Evolutionary conservation across 305 asterid species (phyloP), one percentile per base, ranked within the genome.

Genomic region (Plantago rigida): DNA sequence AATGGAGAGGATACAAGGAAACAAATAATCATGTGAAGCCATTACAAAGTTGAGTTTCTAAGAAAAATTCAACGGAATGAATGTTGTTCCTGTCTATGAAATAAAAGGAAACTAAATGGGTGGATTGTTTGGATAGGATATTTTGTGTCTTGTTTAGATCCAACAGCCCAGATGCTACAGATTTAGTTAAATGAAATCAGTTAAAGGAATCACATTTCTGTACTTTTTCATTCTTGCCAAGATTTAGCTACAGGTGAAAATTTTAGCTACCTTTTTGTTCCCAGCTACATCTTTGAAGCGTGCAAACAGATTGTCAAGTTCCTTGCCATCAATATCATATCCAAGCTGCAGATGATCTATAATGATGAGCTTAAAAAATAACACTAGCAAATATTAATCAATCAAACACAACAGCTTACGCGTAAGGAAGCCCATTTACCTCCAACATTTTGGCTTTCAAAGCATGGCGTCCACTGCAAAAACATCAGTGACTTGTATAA

Each of bases 211-310:
- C 6, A 22, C 36, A 2, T 22, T 19, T 17, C 13, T 57, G 14
- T 22, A 26, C 56, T 42, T 24, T 29, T 4, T 9, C 44, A 22
- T 10, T 50, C 62, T 48, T 36, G 52, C 56, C 13, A 59, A 26
- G 47, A 51, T 64, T 22, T 2, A 22, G 26, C 26, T 22, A 22
- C 64, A 57, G 51, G 53, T 7, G 54, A 28, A 48, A 53, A 22
- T 39, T 56, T 19, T 62, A 13, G 2, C 58, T 72, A 91, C 96
- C 96, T 91, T 91, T 79, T 91, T 91, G 73, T 77, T 87, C 76
- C 87, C 96, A n/a, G 98, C 98, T 15, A 87, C 89, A 69, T 79
- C 76, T 81, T 91, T 91, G 79, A 84, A 91, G 56, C 95, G 96
- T 76, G 84, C 53, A 70, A 91, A 91, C 48, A 91, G 94, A 78